These are phyloP conservation scores for Alternaria gansuensis DNA, from an alignment of 2,329 filamentous ascomycete species.

Conservation along the genomic window DNA sequence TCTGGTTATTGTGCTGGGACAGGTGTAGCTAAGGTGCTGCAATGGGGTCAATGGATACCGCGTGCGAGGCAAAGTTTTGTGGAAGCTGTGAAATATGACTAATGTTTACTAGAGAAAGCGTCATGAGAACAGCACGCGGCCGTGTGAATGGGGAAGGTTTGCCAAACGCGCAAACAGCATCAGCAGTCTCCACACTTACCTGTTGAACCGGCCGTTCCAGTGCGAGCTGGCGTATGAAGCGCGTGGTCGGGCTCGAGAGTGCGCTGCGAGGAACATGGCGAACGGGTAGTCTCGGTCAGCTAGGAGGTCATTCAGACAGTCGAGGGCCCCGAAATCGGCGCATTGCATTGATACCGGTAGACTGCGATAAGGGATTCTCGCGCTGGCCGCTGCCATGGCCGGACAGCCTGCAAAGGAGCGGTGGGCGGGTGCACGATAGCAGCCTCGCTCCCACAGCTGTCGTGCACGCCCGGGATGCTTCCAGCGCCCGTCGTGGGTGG, in stretches of 20 bases:
- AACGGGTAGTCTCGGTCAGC: constrained; percentile 29
- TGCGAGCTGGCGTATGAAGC: constrained; percentile 13
- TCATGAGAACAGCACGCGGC: constrained; percentile 27
- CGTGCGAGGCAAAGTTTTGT: constrained; percentile 35
- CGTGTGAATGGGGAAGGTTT: constrained; percentile 27
- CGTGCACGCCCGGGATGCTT: constrained; percentile 6
- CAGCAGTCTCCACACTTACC: constrained; percentile 21
- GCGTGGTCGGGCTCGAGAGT: constrained; percentile 8
- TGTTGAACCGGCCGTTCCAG: constrained; percentile 13
- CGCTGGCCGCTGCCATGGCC: constrained; percentile 22
- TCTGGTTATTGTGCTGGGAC: constrained; percentile 13
- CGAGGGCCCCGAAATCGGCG: constrained; percentile 46
- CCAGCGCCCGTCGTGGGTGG: constrained; percentile 6
- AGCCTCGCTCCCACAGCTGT: constrained; percentile 22
- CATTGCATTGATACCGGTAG: constrained; percentile 30
- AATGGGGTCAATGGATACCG: constrained; percentile 21
- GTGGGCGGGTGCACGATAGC: constrained; percentile 26
- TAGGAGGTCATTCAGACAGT: constrained; percentile 14
- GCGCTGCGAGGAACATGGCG: constrained; percentile 12
- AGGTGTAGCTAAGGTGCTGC: constrained; percentile 16
- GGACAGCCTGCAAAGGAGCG: constrained; percentile 21
- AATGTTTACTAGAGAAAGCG: constrained; percentile 37
- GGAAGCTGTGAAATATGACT: constrained; percentile 40
- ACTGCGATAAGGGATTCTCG: constrained; percentile 42
- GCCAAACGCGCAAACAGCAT: constrained; percentile 16